A percentile compares a stretch with the other conserved stretches of the same genome.
These are phyloP conservation scores for Myxozyma monticola DNA, from an alignment of 805 yeast species.

Conservation along the genomic window DNA sequence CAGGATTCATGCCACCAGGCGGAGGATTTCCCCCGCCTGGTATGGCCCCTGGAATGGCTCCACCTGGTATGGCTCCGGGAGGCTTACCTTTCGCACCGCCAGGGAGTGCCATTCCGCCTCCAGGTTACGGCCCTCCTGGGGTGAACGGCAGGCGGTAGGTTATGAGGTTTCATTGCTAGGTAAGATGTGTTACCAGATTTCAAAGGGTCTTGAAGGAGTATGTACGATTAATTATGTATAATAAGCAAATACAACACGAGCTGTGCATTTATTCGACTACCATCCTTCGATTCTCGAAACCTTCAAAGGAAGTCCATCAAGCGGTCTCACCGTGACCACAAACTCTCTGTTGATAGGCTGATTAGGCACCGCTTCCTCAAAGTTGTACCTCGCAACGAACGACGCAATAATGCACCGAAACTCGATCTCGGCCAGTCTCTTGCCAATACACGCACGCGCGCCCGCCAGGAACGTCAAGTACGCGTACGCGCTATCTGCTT, in stretches of 20 bases:
- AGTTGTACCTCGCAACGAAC: constrained; percentile 12
- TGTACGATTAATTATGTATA: no score
- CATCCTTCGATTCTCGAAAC: no score
- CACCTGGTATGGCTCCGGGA: no score
- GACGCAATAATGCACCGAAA: constrained; percentile 11
- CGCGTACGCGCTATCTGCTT: constrained; percentile 17
- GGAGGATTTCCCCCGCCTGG: not conserved
- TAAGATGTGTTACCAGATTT: no score
- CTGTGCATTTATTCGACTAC: no score
- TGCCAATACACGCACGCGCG: constrained; percentile 20
- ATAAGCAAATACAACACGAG: no score
- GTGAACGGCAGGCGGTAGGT: no score
- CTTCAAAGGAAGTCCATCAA: constrained; percentile 20
- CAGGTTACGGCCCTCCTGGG: no score
- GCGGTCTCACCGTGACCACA: constrained; percentile 17
- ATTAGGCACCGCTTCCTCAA: constrained; percentile 10
- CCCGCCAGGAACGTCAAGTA: constrained; percentile 22
- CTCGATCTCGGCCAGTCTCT: constrained; percentile 24
- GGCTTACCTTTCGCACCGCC: no score
- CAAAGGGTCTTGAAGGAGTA: no score
- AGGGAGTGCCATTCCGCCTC: no score
- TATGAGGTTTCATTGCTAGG: no score
- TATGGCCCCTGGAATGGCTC: constrained; percentile 1
- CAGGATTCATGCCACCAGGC: not conserved
- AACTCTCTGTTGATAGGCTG: constrained; percentile 9